A percentile compares a stretch with the other conserved stretches of the same genome.
Evolutionary conservation across 1,139 yeast species (phyloP).

Genomic region (Taiozyma sp.): DNA sequence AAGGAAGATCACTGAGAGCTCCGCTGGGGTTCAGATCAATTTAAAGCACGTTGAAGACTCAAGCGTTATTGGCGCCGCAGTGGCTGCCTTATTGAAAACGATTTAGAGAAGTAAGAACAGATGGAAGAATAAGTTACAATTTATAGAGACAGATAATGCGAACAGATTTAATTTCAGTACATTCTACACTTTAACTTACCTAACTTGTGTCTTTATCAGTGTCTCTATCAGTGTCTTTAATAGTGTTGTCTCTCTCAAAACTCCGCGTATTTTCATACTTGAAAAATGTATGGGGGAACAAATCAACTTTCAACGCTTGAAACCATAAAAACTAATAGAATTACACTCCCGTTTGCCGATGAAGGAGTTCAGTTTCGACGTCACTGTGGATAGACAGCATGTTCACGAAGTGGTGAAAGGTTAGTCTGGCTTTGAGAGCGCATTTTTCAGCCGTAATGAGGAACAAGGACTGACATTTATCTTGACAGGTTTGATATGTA

Average conservation of each 20-base stretch:
- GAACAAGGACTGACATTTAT: background rate
- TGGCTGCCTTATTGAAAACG: conserved; percentile 15
- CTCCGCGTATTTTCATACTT: background rate
- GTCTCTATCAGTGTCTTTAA: too few relatives aligned
- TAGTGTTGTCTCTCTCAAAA: background rate
- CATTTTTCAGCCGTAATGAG: background rate
- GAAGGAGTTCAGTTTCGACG: conserved; percentile 31
- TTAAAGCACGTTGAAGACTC: conserved; percentile 24
- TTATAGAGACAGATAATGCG: too few relatives aligned
- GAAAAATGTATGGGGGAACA: background rate
- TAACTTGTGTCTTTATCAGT: too few relatives aligned
- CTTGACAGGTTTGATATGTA: conserved; percentile 52
- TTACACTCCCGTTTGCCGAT: background rate
- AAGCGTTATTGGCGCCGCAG: conserved; percentile 27
- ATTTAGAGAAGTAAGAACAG: too few relatives aligned
- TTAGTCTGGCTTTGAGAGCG: conserved; percentile 9
- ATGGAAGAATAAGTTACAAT: too few relatives aligned
- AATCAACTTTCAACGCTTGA: too few relatives aligned
- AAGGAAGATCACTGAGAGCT: conserved; percentile 16
- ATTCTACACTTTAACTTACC: too few relatives aligned
- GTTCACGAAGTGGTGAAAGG: conserved; percentile 33
- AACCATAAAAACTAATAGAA: too few relatives aligned
- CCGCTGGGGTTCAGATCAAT: conserved; percentile 11
- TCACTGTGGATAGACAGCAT: conserved; percentile 30
- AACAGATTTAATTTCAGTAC: too few relatives aligned